Conservation (phyloP, 2,329 filamentous ascomycete genomes). For the Apiospora phragmitis region DNA sequence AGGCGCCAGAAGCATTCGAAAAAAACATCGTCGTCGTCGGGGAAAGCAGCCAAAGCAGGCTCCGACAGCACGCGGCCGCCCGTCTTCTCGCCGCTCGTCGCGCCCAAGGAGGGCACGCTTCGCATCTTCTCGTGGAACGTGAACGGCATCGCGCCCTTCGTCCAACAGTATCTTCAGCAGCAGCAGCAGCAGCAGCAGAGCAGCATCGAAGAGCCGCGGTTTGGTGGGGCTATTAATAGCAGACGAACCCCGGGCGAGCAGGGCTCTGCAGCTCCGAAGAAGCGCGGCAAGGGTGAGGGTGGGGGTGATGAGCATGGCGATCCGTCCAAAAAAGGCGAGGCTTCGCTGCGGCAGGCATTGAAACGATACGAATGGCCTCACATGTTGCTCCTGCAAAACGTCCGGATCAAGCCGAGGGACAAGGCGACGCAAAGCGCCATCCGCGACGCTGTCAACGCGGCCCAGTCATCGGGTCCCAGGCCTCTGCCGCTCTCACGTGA, state of each 20-base stretch:
- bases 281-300: too few relatives aligned
- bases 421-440: conserved; percentile 12
- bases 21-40: background rate
- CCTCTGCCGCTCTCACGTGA: too few relatives aligned
- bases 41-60: background rate
- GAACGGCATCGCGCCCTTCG: conserved; percentile 16
- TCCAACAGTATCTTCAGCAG: conserved; percentile 11
- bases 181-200: too few relatives aligned
- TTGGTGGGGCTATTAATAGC: too few relatives aligned
- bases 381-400: conserved; percentile 17
- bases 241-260: too few relatives aligned
- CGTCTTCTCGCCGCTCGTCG: background rate
- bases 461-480: background rate
- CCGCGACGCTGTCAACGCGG: background rate
- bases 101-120: background rate
- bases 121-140: conserved; percentile 19
- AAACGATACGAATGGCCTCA: conserved; percentile 14
- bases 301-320: too few relatives aligned
- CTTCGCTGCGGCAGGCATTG: conserved; percentile 12
- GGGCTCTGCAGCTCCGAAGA: too few relatives aligned
- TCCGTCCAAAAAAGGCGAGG: conserved; percentile 10
- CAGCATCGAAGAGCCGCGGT: background rate
- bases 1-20: background rate
- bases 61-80: too few relatives aligned
- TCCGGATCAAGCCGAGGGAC: conserved; percentile 18